Evolutionary conservation across 441 rosid genomes (phyloP).

Genomic region (Gossypium gossypioides): DNA sequence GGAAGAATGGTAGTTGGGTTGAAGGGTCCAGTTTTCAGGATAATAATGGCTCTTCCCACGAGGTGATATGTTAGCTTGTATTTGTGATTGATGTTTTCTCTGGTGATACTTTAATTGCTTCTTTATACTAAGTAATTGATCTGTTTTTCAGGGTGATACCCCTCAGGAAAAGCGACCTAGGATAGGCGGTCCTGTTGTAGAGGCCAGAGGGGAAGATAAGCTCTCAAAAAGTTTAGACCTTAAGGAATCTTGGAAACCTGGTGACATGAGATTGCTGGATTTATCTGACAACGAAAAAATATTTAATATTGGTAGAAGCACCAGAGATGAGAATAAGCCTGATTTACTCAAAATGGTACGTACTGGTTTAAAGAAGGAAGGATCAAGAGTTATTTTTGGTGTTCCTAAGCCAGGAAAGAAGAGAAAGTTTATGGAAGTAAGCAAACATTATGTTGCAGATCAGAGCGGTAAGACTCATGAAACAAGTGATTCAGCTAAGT

Average conservation of each 20-base stretch:
- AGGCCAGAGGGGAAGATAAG: constrained; percentile 45
- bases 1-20: constrained; percentile 88
- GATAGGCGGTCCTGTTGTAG: constrained; percentile 36
- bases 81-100: constrained; percentile 1
- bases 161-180: constrained; percentile 73
- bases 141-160: constrained; percentile 66
- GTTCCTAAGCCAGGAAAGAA: constrained; percentile 98
- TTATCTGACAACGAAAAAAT: constrained; percentile 45
- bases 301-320: constrained; percentile 65
- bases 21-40: constrained; percentile 53
- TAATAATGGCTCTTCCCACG: constrained; percentile 29
- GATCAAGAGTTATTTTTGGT: constrained; percentile 70
- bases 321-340: constrained; percentile 37
- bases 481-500: constrained; percentile 53
- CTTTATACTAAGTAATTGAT: constrained; percentile 15
- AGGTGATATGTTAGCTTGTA: constrained; percentile 30
- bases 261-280: constrained; percentile 41
- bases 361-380: constrained; percentile 77
- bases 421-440: constrained; percentile 95
- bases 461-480: constrained; percentile 35
- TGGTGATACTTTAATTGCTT: constrained; percentile 4
- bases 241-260: constrained; percentile 34
- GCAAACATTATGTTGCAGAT: constrained; percentile 74
- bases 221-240: constrained; percentile 24
- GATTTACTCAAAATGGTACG: constrained; percentile 48